Percentiles rank a stretch among this genome's conserved stretches.
phyloP scores from a whole-genome alignment of 441 rosid genomes.

The Euphorbia neoarborescens region DNA sequence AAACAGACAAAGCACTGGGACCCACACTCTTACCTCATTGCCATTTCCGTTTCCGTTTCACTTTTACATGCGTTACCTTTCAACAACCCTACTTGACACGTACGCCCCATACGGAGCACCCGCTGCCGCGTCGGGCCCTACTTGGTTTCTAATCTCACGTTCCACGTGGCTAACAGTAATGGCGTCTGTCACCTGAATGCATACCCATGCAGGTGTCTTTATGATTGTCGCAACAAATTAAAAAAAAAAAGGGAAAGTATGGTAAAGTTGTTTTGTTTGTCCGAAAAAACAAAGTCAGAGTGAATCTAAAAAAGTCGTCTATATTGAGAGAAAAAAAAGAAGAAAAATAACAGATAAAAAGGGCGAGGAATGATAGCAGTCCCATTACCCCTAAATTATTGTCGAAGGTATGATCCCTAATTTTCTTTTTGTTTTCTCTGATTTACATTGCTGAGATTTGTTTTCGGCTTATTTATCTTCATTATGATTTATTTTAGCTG shows the following conservation, averaged over 20 bases:
- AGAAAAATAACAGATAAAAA: conserved; percentile 4
- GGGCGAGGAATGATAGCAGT: conserved; percentile 23
- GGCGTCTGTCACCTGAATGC: background rate
- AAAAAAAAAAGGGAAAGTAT: background rate
- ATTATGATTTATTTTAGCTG: background rate
- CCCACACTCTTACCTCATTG: background rate
- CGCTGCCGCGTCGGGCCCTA: background rate
- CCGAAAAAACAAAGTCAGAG: background rate
- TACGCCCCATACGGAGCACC: conserved; percentile 7
- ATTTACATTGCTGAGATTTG: background rate
- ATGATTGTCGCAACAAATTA: too few relatives aligned
- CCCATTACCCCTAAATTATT: conserved; percentile 33
- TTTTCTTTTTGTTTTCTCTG: background rate
- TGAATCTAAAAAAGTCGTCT: background rate
- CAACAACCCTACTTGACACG: conserved; percentile 4
- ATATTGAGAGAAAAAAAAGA: background rate
- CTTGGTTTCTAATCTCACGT: too few relatives aligned
- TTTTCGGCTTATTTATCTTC: background rate
- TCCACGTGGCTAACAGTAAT: background rate
- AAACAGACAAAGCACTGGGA: background rate
- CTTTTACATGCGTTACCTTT: background rate
- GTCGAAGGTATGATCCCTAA: conserved; percentile 19
- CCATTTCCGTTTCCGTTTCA: too few relatives aligned
- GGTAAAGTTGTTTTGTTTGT: background rate
- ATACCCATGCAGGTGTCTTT: background rate